Base-by-base conservation (phyloP, 1,139 yeast species). In the Taiozyma onychis region DNA sequence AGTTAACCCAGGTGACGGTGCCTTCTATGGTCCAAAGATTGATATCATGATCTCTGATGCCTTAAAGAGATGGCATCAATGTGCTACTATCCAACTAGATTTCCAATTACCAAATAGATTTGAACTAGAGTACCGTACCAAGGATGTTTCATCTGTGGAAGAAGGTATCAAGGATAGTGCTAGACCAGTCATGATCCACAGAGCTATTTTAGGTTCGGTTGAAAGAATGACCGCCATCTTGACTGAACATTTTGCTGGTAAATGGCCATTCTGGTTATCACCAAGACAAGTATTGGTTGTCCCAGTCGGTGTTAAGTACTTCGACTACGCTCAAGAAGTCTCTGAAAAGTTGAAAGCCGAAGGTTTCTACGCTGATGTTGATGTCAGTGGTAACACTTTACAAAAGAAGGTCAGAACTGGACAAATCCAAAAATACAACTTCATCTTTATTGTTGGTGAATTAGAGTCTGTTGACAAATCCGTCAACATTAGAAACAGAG, bases 241-340 rank as follows among this genome's bases (percentile, higher is more conserved):
- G 71, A 90, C 96, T 54, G 99, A 93, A 71, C 98, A 93, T 73
- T 91, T 77, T 74, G 95, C 91, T 67, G 99, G 99, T 66, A 90
- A 88, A 70, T 91, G 98, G 98, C 99, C 99, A 64, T 86, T 93
- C 79, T 93, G 99, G 99, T 77, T 93, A 65, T 90, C 97, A 34
- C 99, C 99, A 65, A 87, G 98, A 77, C 99, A 93, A 74, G 77
- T 90, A 51, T 76, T 90, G 65, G 93, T 93, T 64, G 91, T 93
- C 35, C 99, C 99, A 60, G 96, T 93, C 62, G 97, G 97, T 64
- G 95, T 88, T 57, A 88, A 88, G 69, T 91, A 85, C 76, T 82
- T 77, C 66, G 96, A 84, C 57, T 93, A 93, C 66, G 98, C 97
- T 46, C 83, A 85, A 68, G 74, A 80, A 61, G 86, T 91, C 56